Conservation (phyloP, 169 alveolate genomes). For the Plasmodium fragile region DNA sequence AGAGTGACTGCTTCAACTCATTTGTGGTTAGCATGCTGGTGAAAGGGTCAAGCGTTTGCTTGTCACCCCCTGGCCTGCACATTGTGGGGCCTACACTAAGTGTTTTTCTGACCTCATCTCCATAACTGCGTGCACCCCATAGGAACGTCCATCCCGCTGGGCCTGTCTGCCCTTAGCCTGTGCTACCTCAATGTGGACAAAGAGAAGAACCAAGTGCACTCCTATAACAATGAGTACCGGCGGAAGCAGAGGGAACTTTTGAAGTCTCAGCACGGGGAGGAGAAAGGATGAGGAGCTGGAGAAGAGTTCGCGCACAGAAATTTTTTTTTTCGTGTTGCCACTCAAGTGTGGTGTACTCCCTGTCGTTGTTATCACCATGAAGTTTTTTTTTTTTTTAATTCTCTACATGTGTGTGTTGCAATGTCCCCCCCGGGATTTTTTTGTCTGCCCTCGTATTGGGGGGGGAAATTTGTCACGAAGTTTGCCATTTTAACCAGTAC, state of each 20-base stretch:
- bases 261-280: not conserved
- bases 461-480: not conserved
- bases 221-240: conserved; percentile 68
- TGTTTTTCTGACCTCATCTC: not conserved
- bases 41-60: not conserved
- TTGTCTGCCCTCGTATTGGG: not conserved
- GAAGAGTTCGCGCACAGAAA: not conserved
- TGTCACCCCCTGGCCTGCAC: not conserved
- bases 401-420: not conserved
- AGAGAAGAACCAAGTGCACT: conserved; percentile 31
- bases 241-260: conserved; percentile 50
- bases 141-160: conserved; percentile 68
- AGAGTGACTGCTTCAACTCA: not conserved
- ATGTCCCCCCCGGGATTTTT: not conserved
- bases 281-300: not conserved
- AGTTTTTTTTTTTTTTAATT: not conserved
- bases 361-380: not conserved
- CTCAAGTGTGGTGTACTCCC: not conserved
- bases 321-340: not conserved
- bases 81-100: not conserved
- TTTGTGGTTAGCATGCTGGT: not conserved
- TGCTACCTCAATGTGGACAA: conserved; percentile 57
- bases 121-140: not conserved
- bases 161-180: conserved; percentile 38
- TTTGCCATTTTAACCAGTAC: not conserved